These are phyloP conservation scores for Astrephomene gubernaculifera DNA, from an alignment of 139 green algal genomes.

Conservation along the genomic window DNA sequence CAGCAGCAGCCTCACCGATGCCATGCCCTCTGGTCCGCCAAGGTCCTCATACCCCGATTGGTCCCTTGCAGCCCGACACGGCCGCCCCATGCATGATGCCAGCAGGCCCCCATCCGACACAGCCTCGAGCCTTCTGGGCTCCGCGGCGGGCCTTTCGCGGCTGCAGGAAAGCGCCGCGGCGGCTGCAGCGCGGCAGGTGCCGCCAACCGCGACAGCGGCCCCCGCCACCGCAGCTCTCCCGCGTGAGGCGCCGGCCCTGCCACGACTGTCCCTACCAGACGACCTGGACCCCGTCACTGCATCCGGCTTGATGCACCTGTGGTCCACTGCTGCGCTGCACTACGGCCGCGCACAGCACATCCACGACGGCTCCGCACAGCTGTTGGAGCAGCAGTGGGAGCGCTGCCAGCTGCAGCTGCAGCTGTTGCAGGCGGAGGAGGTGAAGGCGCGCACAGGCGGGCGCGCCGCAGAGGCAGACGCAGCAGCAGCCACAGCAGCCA, in stretches of 20 bases:
- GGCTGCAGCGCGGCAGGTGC: too few species aligned
- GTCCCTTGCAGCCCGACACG: too few species aligned
- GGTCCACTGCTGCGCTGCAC: slow-evolving; percentile 25
- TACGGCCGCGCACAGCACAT: slow-evolving; percentile 20
- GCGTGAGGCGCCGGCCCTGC: background rate
- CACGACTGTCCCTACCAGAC: slow-evolving; percentile 4
- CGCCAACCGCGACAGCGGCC: background rate
- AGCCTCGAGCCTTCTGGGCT: too few species aligned
- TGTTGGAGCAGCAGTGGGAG: slow-evolving; percentile 18
- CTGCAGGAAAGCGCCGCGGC: too few species aligned
- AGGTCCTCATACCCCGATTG: too few species aligned
- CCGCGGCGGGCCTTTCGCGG: too few species aligned
- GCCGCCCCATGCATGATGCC: too few species aligned
- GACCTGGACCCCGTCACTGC: background rate
- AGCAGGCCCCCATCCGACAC: too few species aligned
- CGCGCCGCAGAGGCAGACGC: background rate
- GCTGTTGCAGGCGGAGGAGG: slow-evolving; percentile 29
- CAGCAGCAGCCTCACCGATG: too few species aligned
- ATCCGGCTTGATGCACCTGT: background rate
- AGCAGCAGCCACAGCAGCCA: background rate
- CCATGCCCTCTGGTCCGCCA: too few species aligned
- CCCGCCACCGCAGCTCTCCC: background rate
- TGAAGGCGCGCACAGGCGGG: background rate
- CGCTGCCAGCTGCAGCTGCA: slow-evolving; percentile 23
- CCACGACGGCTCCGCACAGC: background rate